Evolutionary conservation across 306 rosid species (phyloP), one percentile per base, ranked within the genome.

Genomic region (Vachellia collinsii): DNA sequence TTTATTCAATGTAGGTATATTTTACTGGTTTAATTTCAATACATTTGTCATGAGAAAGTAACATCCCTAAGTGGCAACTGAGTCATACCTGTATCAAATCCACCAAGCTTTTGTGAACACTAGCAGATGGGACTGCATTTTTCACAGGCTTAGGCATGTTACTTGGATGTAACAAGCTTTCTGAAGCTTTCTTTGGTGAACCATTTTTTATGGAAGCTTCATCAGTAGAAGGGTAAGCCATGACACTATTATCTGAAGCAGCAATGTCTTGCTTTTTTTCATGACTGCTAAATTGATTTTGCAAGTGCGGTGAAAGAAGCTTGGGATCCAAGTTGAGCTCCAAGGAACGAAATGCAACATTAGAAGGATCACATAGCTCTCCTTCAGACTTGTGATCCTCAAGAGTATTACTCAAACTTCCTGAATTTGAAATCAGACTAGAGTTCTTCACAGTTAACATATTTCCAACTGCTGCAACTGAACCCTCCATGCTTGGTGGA

Each of bases 401-500:
- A 51, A 74, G 41, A 10, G 61, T 68, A 51, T 72, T 83, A 41
- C 83, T 77, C 62, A 84, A 72, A 70, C 83, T 81, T 70, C 72
- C 78, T 68, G 74, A 81, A 83, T 82, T 77, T 22, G 84, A 69
- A 71, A 69, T 79, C 71, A 66, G 47, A 58, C 82, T 80, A 61
- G 75, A 44, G 76, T 85, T 83, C 41, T 87, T 85, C 62, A 87
- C 83, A 72, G 77, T 47, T 74, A 85, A 85, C n/a, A 88, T 78
- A 78, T 84, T 82, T 44, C 81, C 76, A 22, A 88, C 72, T 23
- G 90, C 86, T 11, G 84, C 83, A 83, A 88, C 69, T 72, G 94
- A 88, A 78, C 92, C 92, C 81, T 85, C 94, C 89, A 90, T 87
- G 78, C 84, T 88, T 63, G 94, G 94, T 42, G 94, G 94, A 70